These are phyloP conservation scores for Tulasnella sp. DNA, from an alignment of 768 basidiomycete genomes.

Conservation along the genomic window DNA sequence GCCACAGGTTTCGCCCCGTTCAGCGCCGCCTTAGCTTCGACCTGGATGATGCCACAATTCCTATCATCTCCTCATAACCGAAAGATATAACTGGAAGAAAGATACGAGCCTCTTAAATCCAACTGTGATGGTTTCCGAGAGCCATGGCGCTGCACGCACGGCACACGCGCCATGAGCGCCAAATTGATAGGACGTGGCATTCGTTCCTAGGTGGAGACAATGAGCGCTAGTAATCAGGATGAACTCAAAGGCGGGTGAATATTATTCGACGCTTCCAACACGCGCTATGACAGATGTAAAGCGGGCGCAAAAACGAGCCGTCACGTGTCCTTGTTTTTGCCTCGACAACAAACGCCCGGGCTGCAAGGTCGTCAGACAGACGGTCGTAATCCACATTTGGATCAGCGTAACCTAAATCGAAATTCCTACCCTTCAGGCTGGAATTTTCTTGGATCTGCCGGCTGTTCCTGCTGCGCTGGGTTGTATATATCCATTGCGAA, in stretches of 20 bases:
- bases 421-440: background rate
- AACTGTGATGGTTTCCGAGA: too few relatives aligned
- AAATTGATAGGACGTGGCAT: too few relatives aligned
- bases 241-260: too few relatives aligned
- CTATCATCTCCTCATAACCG: background rate
- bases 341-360: background rate
- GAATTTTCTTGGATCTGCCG: background rate
- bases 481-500: background rate
- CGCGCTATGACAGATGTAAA: too few relatives aligned
- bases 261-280: too few relatives aligned
- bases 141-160: too few relatives aligned
- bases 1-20: background rate
- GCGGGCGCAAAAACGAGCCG: background rate
- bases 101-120: background rate
- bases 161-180: too few relatives aligned
- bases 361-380: background rate
- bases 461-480: background rate
- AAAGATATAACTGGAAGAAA: background rate
- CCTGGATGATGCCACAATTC: background rate
- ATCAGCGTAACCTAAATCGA: background rate
- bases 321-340: constrained; percentile 1
- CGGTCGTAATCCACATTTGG: background rate
- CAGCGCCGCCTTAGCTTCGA: background rate
- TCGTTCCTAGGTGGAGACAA: too few relatives aligned
- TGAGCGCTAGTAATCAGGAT: too few relatives aligned